Evolutionary conservation across 495 filamentous ascomycete genomes (phyloP).

Genomic region (Hypoxylon trugodes): DNA sequence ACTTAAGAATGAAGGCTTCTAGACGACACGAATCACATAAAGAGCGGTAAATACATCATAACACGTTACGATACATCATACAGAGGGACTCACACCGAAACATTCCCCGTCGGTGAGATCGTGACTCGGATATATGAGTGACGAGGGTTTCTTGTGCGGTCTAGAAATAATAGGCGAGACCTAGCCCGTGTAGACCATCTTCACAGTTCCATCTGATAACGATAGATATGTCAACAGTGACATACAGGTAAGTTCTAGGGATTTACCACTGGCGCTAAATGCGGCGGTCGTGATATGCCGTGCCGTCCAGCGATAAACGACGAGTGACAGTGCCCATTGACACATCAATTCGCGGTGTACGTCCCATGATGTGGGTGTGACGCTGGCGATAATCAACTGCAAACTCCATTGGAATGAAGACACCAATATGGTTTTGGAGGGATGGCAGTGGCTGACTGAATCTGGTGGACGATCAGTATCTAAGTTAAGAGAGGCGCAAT

Average conservation of each 20-base stretch:
- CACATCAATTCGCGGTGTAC: slow-evolving; percentile 31
- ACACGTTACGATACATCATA: slow-evolving; percentile 31
- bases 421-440: slow-evolving; percentile 3
- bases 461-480: slow-evolving; percentile 25
- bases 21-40: slow-evolving; percentile 11
- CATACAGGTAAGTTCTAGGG: slow-evolving; percentile 13
- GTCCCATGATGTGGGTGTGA: slow-evolving; percentile 27
- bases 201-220: slow-evolving; percentile 10
- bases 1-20: slow-evolving; percentile 17
- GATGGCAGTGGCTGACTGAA: not conserved
- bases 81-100: slow-evolving; percentile 28
- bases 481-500: not conserved
- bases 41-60: slow-evolving; percentile 28
- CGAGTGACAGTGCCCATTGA: slow-evolving; percentile 9
- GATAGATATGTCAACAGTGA: slow-evolving; percentile 13
- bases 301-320: slow-evolving; percentile 16
- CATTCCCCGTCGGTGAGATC: slow-evolving; percentile 19
- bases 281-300: slow-evolving; percentile 10
- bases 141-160: slow-evolving; percentile 1
- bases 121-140: slow-evolving; percentile 32
- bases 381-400: slow-evolving; percentile 21
- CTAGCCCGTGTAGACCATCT: slow-evolving; percentile 6
- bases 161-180: slow-evolving; percentile 5
- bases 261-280: slow-evolving; percentile 18
- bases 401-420: slow-evolving; percentile 12